These are phyloP conservation scores for Cyclostephanos tholiformis DNA, from an alignment of 108 stramenopile genomes.

Conservation along the genomic window DNA sequence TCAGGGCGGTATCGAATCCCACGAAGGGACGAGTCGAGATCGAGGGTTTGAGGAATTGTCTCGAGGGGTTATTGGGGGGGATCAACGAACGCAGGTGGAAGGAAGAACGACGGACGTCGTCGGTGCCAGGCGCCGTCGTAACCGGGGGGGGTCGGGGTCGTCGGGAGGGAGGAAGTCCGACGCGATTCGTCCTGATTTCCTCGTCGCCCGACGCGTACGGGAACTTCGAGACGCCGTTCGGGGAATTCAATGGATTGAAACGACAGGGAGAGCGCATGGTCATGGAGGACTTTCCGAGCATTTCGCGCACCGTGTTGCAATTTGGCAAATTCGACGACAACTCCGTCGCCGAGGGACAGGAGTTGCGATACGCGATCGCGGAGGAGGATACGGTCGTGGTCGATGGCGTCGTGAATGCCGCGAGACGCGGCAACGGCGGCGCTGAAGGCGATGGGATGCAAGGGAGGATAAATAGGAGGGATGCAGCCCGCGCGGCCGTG, in stretches of 20 bases:
- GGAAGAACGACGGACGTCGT: slow-evolving; percentile 4
- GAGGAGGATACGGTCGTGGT: slow-evolving; percentile 35
- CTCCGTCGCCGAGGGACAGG: slow-evolving; percentile 69
- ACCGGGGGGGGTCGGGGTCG: not conserved
- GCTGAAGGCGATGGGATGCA: slow-evolving; percentile 23
- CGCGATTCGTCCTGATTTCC: slow-evolving; percentile 73
- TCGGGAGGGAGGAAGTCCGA: slow-evolving; percentile 9
- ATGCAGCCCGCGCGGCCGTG: slow-evolving; percentile 77
- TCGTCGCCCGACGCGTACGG: slow-evolving; percentile 63
- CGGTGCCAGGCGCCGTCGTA: not conserved
- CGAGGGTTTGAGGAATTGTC: slow-evolving; percentile 78
- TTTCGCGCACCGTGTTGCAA: slow-evolving; percentile 63
- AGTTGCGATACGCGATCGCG: slow-evolving; percentile 41
- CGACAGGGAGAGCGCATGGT: slow-evolving; percentile 70
- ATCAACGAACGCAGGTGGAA: slow-evolving; percentile 42
- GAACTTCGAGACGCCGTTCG: slow-evolving; percentile 84
- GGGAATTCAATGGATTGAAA: slow-evolving; percentile 76
- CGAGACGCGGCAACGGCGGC: not conserved
- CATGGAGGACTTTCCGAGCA: slow-evolving; percentile 60
- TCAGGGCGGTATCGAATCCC: slow-evolving; percentile 76
- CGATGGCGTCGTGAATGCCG: slow-evolving; percentile 22
- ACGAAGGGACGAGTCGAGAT: slow-evolving; percentile 86
- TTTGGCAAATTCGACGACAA: slow-evolving; percentile 80
- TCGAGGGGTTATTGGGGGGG: slow-evolving; percentile 53
- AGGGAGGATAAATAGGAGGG: slow-evolving; percentile 75